phyloP scores from a whole-genome alignment of 148 eudicot genomes.

The Rhododendron williamsianum region DNA sequence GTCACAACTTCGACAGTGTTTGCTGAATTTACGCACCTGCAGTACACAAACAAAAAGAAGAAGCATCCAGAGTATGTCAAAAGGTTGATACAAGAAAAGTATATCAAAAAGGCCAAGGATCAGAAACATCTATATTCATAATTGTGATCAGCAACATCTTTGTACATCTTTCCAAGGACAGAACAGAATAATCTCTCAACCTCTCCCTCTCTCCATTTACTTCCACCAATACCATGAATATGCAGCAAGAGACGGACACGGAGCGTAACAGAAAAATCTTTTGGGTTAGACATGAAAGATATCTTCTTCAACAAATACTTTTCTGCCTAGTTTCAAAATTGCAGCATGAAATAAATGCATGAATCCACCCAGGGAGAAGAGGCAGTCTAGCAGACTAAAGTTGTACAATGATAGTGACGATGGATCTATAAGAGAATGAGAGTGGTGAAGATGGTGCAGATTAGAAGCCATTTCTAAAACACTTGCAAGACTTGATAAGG shows the following conservation, averaged over 20 bases:
- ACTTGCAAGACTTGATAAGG: background rate
- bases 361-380: background rate
- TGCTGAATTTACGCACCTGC: slow-evolving; percentile 96
- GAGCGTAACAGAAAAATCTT: background rate
- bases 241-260: background rate
- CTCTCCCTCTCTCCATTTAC: background rate
- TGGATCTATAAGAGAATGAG: background rate
- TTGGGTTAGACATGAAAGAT: background rate
- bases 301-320: background rate
- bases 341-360: background rate
- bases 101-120: background rate
- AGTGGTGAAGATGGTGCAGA: background rate
- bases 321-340: background rate
- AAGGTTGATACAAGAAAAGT: background rate
- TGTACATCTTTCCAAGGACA: background rate
- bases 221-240: background rate
- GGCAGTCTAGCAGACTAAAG: background rate
- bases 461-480: background rate
- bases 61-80: background rate
- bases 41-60: slow-evolving; percentile 5
- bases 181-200: background rate
- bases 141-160: background rate
- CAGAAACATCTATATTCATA: background rate
- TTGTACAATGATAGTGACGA: background rate
- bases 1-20: slow-evolving; percentile 98